phyloP scores from a whole-genome alignment of 2,329 filamentous ascomycete genomes.

The Aspergillus pseudoglaucus region DNA sequence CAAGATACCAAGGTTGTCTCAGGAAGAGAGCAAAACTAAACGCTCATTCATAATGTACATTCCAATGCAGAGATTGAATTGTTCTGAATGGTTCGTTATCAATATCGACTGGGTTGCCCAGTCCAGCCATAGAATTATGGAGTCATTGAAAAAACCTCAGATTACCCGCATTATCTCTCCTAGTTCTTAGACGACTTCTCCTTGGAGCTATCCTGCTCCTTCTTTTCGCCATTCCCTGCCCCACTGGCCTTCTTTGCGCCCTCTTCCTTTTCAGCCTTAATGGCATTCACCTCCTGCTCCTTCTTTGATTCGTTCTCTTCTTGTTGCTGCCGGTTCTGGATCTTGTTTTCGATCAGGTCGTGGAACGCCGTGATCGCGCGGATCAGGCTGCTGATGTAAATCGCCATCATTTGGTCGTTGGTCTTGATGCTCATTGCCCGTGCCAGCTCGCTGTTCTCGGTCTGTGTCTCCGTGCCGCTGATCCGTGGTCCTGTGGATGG shows the following conservation, averaged over 20 bases:
- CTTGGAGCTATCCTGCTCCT: constrained; percentile 50
- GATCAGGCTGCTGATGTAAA: constrained; percentile 95
- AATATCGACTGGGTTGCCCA: background rate
- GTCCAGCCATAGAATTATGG: background rate
- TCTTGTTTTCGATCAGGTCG: constrained; percentile 99
- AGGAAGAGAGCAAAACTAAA: background rate
- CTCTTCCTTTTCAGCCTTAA: constrained; percentile 57
- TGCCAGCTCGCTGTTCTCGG: constrained; percentile 77
- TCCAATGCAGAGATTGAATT: constrained; percentile 15
- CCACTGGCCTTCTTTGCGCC: constrained; percentile 47
- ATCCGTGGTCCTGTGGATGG: constrained; percentile 58
- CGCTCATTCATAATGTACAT: constrained; percentile 21
- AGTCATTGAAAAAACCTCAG: background rate
- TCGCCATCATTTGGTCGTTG: constrained; percentile 97
- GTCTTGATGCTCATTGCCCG: constrained; percentile 98
- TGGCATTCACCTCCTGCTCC: constrained; percentile 59
- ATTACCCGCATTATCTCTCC: constrained; percentile 5
- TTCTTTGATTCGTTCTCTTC: constrained; percentile 86
- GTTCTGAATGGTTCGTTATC: constrained; percentile 18
- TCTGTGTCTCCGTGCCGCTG: constrained; percentile 51
- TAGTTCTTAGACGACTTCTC: constrained; percentile 55
- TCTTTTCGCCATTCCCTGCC: constrained; percentile 49
- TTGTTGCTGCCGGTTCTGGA: constrained; percentile 94
- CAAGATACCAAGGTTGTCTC: too few species aligned
- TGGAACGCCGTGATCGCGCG: constrained; percentile 98